Conservation (phyloP, 306 rosid genomes). For the Prosopis cineraria region DNA sequence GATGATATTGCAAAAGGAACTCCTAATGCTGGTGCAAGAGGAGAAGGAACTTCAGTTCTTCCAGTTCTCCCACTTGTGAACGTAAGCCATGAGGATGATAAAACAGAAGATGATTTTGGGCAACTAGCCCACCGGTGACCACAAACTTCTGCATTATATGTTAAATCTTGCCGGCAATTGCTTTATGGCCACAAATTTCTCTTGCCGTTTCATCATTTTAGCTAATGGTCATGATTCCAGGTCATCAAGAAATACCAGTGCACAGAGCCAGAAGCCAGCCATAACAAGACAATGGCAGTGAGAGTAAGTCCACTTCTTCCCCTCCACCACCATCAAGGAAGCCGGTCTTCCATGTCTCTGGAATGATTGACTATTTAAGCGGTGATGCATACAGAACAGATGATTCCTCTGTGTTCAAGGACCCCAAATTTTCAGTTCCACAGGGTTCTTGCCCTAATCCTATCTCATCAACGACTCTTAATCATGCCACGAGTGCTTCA, state of each 20-base stretch:
- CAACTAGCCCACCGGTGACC: constrained; percentile 85
- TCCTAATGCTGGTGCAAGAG: constrained; percentile 45
- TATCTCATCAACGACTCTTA: constrained; percentile 38
- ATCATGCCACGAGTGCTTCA: constrained; percentile 44
- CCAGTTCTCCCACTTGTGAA: constrained; percentile 69
- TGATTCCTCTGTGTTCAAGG: constrained; percentile 44
- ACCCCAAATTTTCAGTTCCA: constrained; percentile 46
- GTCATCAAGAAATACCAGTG: constrained; percentile 62
- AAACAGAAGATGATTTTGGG: constrained; percentile 79
- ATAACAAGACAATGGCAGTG: constrained; percentile 48
- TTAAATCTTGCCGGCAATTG: constrained; percentile 12
- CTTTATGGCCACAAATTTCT: not conserved
- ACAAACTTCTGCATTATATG: constrained; percentile 24
- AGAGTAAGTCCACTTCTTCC: constrained; percentile 63
- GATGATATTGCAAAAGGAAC: constrained; percentile 68
- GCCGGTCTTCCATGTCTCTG: constrained; percentile 60
- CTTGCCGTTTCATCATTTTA: constrained; percentile 15
- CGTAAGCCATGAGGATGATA: constrained; percentile 86
- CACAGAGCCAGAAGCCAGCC: constrained; percentile 57
- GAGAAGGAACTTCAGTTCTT: constrained; percentile 57
- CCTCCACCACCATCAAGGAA: constrained; percentile 82
- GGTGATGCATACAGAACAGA: constrained; percentile 81
- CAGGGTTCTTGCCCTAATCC: constrained; percentile 48
- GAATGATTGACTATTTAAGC: constrained; percentile 83
- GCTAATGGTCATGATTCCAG: constrained; percentile 50